A percentile compares a stretch with the other conserved stretches of the same genome.
Evolutionary conservation across 148 eudicot species (phyloP).

Genomic region (Selenicereus undatus): DNA sequence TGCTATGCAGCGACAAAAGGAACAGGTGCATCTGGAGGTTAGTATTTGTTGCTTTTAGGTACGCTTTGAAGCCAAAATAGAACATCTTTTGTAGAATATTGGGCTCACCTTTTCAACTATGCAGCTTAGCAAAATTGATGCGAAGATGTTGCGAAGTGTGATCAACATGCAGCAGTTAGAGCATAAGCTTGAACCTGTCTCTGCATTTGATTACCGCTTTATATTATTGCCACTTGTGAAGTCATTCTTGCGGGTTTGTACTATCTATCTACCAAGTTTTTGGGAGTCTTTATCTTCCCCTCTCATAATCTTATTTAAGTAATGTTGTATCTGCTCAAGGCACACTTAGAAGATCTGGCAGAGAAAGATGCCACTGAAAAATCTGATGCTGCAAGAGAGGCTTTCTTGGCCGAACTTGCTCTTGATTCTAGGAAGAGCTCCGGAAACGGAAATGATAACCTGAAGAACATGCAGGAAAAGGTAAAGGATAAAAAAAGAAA

Average conservation of each 20-base stretch:
- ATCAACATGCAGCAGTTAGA: slow-evolving; percentile 73
- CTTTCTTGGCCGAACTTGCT: slow-evolving; percentile 94
- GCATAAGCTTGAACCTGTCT: slow-evolving; percentile 56
- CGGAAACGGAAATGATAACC: slow-evolving; percentile 47
- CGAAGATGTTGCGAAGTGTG: slow-evolving; percentile 60
- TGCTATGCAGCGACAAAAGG: slow-evolving; percentile 73
- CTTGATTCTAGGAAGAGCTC: slow-evolving; percentile 65
- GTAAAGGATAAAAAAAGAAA: slow-evolving; percentile 73
- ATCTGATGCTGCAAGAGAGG: slow-evolving; percentile 99
- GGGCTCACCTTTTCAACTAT: slow-evolving; percentile 34
- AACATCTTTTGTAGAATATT: slow-evolving; percentile 3
- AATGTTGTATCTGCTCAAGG: slow-evolving; percentile 35
- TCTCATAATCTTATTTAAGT: background rate
- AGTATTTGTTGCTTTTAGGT: slow-evolving; percentile 28
- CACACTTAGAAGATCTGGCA: slow-evolving; percentile 79
- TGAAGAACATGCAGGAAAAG: slow-evolving; percentile 63
- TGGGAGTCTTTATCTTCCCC: background rate
- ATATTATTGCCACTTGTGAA: slow-evolving; percentile 70
- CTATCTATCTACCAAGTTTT: slow-evolving; percentile 5
- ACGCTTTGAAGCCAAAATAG: background rate
- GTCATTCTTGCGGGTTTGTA: slow-evolving; percentile 75
- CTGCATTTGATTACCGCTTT: slow-evolving; percentile 58
- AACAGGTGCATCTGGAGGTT: slow-evolving; percentile 70
- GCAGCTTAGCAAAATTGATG: slow-evolving; percentile 91
- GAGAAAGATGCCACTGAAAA: slow-evolving; percentile 95